Evolutionary conservation across 768 basidiomycete species (phyloP).

Genomic region (Termitomyces sp.): DNA sequence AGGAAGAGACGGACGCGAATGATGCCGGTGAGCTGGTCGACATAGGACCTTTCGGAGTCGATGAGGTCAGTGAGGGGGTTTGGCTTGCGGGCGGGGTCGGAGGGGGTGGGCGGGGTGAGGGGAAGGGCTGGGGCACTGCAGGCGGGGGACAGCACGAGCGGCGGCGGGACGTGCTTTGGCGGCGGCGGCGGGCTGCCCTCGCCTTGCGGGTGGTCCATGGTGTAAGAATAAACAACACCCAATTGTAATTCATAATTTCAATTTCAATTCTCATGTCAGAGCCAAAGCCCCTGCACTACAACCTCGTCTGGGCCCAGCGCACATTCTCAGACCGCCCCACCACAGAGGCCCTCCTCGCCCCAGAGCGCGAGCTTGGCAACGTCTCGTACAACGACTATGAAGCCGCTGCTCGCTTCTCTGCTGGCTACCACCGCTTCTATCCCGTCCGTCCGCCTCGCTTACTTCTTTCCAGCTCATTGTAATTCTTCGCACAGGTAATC

Average conservation of each 20-base stretch:
- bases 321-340: conserved; percentile 38
- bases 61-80: conserved; percentile 92
- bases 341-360: conserved; percentile 43
- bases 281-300: conserved; percentile 19
- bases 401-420: conserved; percentile 45
- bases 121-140: conserved; percentile 16
- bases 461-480: not conserved
- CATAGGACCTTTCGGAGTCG: conserved; percentile 89
- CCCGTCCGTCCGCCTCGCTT: conserved; percentile 20
- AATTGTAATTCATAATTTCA: not conserved
- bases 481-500: conserved; percentile 7
- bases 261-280: not conserved
- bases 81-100: conserved; percentile 37
- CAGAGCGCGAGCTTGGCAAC: conserved; percentile 46
- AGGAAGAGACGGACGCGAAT: conserved; percentile 64
- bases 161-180: conserved; percentile 1
- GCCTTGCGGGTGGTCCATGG: conserved; percentile 11
- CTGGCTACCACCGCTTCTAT: conserved; percentile 35
- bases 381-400: conserved; percentile 52
- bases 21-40: conserved; percentile 82
- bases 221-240: conserved; percentile 1
- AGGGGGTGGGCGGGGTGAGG: conserved; percentile 28
- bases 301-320: conserved; percentile 28
- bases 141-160: conserved; percentile 4
- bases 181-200: not conserved